A percentile compares a stretch with the other conserved stretches of the same genome.
phyloP scores from a whole-genome alignment of 192 early-diverging fungal genomes.

The Umbelopsis ramanniana region DNA sequence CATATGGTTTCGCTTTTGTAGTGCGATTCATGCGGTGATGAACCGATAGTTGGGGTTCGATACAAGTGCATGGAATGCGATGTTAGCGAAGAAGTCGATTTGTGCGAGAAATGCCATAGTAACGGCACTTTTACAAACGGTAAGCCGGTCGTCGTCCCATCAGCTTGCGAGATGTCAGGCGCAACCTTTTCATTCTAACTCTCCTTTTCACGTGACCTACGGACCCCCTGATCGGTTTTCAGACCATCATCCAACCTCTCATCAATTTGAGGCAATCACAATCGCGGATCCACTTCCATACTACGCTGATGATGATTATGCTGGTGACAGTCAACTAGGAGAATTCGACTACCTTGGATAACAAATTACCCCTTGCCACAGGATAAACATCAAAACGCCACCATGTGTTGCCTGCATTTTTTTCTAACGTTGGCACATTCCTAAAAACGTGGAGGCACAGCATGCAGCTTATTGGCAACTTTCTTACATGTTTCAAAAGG shows the following conservation, averaged over 20 bases:
- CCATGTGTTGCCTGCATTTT: not conserved
- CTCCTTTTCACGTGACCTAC: not conserved
- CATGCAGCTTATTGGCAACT: too few species aligned
- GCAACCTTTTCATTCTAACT: not conserved
- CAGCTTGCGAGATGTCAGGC: not conserved
- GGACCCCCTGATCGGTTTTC: not conserved
- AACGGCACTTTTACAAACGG: constrained; percentile 57
- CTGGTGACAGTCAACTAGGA: constrained; percentile 34
- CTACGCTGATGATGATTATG: constrained; percentile 47
- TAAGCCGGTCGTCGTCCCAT: constrained; percentile 4
- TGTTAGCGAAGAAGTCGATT: constrained; percentile 63
- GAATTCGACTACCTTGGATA: constrained; percentile 45
- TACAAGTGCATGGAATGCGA: constrained; percentile 72
- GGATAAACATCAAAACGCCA: not conserved
- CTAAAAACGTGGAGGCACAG: not conserved
- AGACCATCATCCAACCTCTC: constrained; percentile 42
- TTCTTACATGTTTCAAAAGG: too few species aligned
- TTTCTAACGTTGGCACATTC: not conserved
- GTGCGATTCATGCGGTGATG: constrained; percentile 72
- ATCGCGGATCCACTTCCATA: constrained; percentile 38
- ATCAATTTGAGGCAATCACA: constrained; percentile 42
- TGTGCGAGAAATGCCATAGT: constrained; percentile 70
- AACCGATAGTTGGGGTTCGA: constrained; percentile 73
- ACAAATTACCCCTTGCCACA: not conserved
- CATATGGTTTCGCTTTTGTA: constrained; percentile 46